Evolutionary conservation across 2,329 filamentous ascomycete genomes (phyloP), one percentile per base, ranked within the genome.

Genomic region (Penicillium sp.): DNA sequence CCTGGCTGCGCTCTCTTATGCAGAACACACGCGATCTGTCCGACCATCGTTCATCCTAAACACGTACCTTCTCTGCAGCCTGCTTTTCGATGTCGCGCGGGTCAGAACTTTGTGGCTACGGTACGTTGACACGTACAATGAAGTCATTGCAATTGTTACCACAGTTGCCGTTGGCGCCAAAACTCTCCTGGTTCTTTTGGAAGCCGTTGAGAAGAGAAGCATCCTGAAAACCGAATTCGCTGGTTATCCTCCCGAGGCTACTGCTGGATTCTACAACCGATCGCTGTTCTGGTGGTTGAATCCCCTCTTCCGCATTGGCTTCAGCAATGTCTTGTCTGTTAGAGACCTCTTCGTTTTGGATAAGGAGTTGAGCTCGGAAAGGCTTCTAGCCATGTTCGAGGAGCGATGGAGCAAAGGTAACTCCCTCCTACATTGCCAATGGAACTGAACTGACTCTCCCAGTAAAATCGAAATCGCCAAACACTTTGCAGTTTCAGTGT

Each of bases 281-380:
- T 67, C 65, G 0, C 65, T 80, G 11, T 83, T 83, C 59, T 77
- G 73, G 69, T 83, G 81, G 81, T 63, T 82, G 44, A 81, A 78
- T 51, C 71, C 73, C 2, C 62, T 84, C 6, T 76, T 85, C 38
- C 70, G 70, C 24, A 65, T 68, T 14, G 80, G 81, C 0, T 81
- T 75, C 65, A 72, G 64, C 4, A 76, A 71, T 6, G 55, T 70
- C 3, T 56, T 81, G 5, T 57, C 63, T 0, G 65, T 80, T 0
- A 72, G 76, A 7, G 77, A 79, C 50, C 67, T 80, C 3, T 76
- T 65, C 54, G 54, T 65, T 0, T 62, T 80, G 30, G 78, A 80
- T 51, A 76, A 78, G 49, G 65, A 75, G 46, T 57, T 79, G 10
- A 54, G 63, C 8, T 76, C 76, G 0, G 71, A 72, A 46, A 68